Conservation (phyloP, 441 rosid species). For the Bocquillonia castaneifolia region DNA sequence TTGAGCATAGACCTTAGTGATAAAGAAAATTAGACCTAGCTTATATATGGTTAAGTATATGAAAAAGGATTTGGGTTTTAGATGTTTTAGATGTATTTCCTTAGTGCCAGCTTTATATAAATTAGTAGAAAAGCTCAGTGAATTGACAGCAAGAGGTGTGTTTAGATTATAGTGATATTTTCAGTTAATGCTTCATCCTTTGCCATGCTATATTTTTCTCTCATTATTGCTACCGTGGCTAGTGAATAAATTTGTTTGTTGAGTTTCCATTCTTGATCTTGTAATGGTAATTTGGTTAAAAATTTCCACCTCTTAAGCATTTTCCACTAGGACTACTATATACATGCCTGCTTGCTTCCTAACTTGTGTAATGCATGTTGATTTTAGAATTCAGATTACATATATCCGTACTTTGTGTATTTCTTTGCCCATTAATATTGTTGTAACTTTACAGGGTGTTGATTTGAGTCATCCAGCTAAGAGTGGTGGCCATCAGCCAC, state of each 20-base stretch:
- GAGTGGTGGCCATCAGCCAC: constrained; percentile 30
- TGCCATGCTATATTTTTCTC: background rate
- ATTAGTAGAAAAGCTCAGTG: background rate
- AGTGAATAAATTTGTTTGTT: background rate
- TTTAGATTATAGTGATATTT: background rate
- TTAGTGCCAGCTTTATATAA: background rate
- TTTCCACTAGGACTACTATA: background rate
- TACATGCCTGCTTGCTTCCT: background rate
- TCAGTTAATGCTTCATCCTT: background rate
- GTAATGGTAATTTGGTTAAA: background rate
- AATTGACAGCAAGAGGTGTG: background rate
- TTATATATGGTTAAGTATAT: constrained; percentile 3
- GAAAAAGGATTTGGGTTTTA: background rate
- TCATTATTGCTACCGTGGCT: background rate
- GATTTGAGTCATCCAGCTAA: constrained; percentile 31
- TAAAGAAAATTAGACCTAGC: background rate
- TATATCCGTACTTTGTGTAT: background rate
- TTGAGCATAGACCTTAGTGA: background rate
- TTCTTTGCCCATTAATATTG: constrained; percentile 11
- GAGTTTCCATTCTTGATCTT: background rate
- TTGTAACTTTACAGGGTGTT: constrained; percentile 34
- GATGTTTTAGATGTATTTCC: background rate
- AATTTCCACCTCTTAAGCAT: background rate
- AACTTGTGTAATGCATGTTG: background rate
- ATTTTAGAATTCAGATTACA: background rate